Percentiles rank a stretch among this genome's conserved stretches.
Evolutionary conservation across 495 filamentous ascomycete genomes (phyloP).

Genomic region (Hamigera avellanea): DNA sequence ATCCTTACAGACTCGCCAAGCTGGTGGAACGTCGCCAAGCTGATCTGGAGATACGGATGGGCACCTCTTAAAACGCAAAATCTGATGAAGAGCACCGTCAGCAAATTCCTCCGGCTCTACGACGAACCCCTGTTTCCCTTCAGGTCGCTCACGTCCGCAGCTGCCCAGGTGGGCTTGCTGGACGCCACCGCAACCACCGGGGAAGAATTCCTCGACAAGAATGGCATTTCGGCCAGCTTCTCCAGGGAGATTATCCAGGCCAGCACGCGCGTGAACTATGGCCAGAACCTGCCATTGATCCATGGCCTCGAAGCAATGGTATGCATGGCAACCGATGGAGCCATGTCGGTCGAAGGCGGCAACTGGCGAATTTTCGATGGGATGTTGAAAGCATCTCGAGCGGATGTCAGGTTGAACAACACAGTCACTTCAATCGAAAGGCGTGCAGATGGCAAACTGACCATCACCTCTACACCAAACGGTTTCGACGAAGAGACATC

Average conservation of each 20-base stretch:
- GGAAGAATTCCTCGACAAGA: conserved; percentile 53
- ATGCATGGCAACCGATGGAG: conserved; percentile 80
- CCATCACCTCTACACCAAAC: conserved; percentile 29
- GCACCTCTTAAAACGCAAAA: conserved; percentile 63
- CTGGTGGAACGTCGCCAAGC: conserved; percentile 72
- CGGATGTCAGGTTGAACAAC: conserved; percentile 55
- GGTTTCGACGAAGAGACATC: conserved; percentile 15
- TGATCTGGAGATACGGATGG: conserved; percentile 78
- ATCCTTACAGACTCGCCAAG: conserved; percentile 40
- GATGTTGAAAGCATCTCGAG: conserved; percentile 57
- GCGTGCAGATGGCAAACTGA: conserved; percentile 36
- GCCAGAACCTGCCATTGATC: conserved; percentile 70
- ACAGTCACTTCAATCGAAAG: conserved; percentile 50
- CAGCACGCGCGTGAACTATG: conserved; percentile 91
- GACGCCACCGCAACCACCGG: conserved; percentile 59
- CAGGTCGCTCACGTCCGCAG: conserved; percentile 53
- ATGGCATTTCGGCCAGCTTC: conserved; percentile 55
- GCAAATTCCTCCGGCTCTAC: conserved; percentile 72
- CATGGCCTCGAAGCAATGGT: conserved; percentile 92
- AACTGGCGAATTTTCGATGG: conserved; percentile 92
- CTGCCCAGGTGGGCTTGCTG: conserved; percentile 52
- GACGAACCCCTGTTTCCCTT: conserved; percentile 77
- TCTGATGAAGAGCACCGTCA: conserved; percentile 60
- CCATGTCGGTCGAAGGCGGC: conserved; percentile 67
- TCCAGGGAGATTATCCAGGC: conserved; percentile 82